These are phyloP conservation scores for Hygrocybe coccinea DNA, from an alignment of 768 basidiomycete genomes.

Conservation along the genomic window DNA sequence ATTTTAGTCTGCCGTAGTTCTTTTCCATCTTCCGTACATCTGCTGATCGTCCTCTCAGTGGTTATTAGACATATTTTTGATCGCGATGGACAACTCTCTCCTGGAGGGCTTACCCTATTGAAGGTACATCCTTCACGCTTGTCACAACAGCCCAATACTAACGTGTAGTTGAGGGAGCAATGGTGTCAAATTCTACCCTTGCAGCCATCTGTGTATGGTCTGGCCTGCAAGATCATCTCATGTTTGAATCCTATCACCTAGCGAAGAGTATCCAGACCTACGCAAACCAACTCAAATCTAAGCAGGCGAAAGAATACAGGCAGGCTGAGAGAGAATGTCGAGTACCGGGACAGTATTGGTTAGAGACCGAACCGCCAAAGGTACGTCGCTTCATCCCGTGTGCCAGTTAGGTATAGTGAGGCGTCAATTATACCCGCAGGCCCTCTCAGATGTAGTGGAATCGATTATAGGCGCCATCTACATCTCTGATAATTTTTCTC, in stretches of 20 bases:
- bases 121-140: slow-evolving; percentile 46
- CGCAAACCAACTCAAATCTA: slow-evolving; percentile 40
- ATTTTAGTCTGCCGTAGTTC: slow-evolving; percentile 55
- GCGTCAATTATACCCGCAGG: slow-evolving; percentile 38
- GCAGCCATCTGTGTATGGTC: slow-evolving; percentile 71
- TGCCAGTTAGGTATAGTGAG: neutral
- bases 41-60: slow-evolving; percentile 41
- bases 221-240: slow-evolving; percentile 59
- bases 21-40: slow-evolving; percentile 4
- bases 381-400: slow-evolving; percentile 31
- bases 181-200: slow-evolving; percentile 79
- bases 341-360: slow-evolving; percentile 70
- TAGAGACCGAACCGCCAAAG: slow-evolving; percentile 72
- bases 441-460: slow-evolving; percentile 75
- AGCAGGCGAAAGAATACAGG: slow-evolving; percentile 44
- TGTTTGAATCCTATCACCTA: slow-evolving; percentile 52
- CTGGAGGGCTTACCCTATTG: slow-evolving; percentile 72
- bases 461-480: slow-evolving; percentile 75
- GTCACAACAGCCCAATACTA: neutral
- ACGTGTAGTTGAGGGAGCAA: slow-evolving; percentile 53
- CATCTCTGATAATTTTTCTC: slow-evolving; percentile 67
- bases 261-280: slow-evolving; percentile 52
- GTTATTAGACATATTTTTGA: slow-evolving; percentile 67
- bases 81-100: slow-evolving; percentile 57
- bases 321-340: slow-evolving; percentile 46